Conservation (phyloP, 129 eudicot genomes). For the Flaveria ramosissima region DNA sequence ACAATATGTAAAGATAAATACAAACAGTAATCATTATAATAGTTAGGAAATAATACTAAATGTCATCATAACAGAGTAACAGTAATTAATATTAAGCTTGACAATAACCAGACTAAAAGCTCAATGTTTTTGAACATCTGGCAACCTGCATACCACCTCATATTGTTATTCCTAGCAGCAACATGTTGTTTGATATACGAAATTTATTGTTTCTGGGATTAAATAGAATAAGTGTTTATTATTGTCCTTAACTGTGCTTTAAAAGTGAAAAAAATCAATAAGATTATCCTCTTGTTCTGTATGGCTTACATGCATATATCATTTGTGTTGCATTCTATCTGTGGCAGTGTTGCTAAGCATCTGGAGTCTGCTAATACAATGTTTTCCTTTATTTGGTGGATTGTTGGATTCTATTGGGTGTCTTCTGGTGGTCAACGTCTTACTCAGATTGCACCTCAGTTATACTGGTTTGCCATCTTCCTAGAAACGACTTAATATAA, state of each 20-base stretch:
- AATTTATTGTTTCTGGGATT: neutral
- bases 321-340: conserved; percentile 21
- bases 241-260: conserved; percentile 4
- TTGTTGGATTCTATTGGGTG: conserved; percentile 93
- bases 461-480: conserved; percentile 71
- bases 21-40: neutral
- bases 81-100: neutral
- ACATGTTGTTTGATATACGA: conserved; percentile 18
- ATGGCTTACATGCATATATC: conserved; percentile 6
- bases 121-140: neutral
- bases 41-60: too few species aligned
- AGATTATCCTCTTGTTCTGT: neutral
- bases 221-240: conserved; percentile 18
- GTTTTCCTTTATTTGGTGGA: conserved; percentile 97
- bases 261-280: neutral
- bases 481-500: neutral
- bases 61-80: too few species aligned
- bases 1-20: neutral
- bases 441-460: conserved; percentile 67
- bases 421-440: conserved; percentile 65
- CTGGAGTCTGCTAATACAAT: conserved; percentile 87
- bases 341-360: conserved; percentile 78
- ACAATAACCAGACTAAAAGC: neutral
- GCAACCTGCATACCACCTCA: neutral
- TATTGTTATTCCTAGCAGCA: neutral